Evolutionary conservation across 139 green algal genomes (phyloP), one percentile per base, ranked within the genome.

Genomic region (Ettlia oleoabundans): DNA sequence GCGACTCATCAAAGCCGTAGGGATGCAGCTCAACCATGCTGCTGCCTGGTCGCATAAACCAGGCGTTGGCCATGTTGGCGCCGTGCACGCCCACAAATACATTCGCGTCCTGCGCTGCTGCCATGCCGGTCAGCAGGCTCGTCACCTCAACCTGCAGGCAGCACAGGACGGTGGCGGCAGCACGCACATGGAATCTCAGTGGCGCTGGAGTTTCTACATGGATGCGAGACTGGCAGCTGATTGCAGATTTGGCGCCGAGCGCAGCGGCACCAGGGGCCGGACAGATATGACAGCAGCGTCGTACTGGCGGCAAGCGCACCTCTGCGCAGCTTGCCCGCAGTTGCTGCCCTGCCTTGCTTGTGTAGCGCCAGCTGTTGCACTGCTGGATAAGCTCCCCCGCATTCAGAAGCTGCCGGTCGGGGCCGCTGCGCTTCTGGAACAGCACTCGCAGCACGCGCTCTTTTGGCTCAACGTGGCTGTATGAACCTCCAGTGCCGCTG

Each of bases 381-480:
- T 7, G 21, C 22, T n/a, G 10, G 2, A 79, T 26, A 21, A 79
- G 72, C 72, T 79, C 72, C 2, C 32, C 52, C 1, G 72, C 51
- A 53, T 79, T 79, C n/a, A 79, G 33, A 47, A 79, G 72, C 72
- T 79, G 51, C 19, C 72, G 33, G 33, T 79, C 72, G 6, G 33
- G 7, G 35, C 32, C 35, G 47, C 10, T 30, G 22, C 72, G 72
- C 51, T 24, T 32, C 22, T 68, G 72, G 33, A 79, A 79, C 19
- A 79, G 18, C 2, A 79, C 24, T 19, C 51, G 51, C 35, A 79
- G 24, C 33, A 79, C 21, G 0, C 9, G 18, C 51, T 79, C 71
- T 2, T 1, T 26, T n/a, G n/a, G n/a, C n/a, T n/a, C n/a, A n/a
- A n/a, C n/a, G n/a, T n/a, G n/a, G 21, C 55, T 22, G 21, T 22